Percentiles rank a stretch among this genome's conserved stretches.
These are phyloP conservation scores for Mycena chlorophos DNA, from an alignment of 768 basidiomycete species.

Conservation along the genomic window DNA sequence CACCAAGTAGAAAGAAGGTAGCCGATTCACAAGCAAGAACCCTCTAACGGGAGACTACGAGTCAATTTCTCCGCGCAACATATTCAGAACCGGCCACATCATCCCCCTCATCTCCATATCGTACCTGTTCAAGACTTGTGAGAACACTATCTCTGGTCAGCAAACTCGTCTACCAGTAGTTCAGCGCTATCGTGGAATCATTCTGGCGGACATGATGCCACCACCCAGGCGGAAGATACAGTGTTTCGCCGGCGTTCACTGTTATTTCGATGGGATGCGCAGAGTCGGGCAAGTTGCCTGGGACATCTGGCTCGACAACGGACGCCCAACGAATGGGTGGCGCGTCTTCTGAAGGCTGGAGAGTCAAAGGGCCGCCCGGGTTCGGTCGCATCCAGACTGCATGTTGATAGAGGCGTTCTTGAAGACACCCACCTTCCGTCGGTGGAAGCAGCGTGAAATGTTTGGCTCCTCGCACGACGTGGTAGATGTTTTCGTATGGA, in stretches of 20 bases:
- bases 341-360: constrained; percentile 33
- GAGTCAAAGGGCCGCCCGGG: constrained; percentile 28
- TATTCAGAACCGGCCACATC: constrained; percentile 67
- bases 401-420: constrained; percentile 65
- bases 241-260: constrained; percentile 68
- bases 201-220: constrained; percentile 88
- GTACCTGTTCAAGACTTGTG: constrained; percentile 37
- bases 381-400: constrained; percentile 59
- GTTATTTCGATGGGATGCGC: constrained; percentile 69
- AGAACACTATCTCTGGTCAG: background rate
- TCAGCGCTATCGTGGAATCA: constrained; percentile 66
- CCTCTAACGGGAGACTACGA: no score
- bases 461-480: constrained; percentile 81
- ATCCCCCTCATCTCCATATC: constrained; percentile 75
- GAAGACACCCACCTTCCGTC: constrained; percentile 80
- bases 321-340: constrained; percentile 82
- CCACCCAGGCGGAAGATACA: constrained; percentile 93
- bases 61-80: constrained; percentile 46
- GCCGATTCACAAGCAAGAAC: no score
- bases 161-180: constrained; percentile 61
- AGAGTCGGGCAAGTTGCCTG: constrained; percentile 46
- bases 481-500: constrained; percentile 93
- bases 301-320: constrained; percentile 55
- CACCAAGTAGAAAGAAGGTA: no score
- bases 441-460: constrained; percentile 87